Conservation (phyloP, 768 basidiomycete genomes). For the Russula sp. region DNA sequence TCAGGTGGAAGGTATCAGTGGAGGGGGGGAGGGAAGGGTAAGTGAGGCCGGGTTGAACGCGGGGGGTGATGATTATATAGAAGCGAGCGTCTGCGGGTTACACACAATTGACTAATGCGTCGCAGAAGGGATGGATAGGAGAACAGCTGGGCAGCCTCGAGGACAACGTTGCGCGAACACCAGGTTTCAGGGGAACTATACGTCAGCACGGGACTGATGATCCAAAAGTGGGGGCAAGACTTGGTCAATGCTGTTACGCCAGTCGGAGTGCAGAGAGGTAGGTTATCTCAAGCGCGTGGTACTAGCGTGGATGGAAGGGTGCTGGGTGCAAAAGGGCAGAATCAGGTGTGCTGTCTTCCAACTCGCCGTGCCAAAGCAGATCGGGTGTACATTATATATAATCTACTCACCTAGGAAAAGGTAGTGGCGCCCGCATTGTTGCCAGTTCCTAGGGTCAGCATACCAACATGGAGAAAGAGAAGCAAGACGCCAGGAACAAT, state of each 20-base stretch:
- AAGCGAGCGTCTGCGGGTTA: constrained; percentile 3
- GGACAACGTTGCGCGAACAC: constrained; percentile 7
- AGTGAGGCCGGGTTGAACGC: not conserved
- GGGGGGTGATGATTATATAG: constrained; percentile 16
- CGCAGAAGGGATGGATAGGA: constrained; percentile 13
- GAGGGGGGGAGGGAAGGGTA: not conserved
- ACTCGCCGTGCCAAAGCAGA: not conserved
- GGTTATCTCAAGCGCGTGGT: constrained; percentile 9
- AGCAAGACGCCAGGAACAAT: not conserved
- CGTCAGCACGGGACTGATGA: constrained; percentile 18
- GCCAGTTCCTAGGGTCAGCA: not conserved
- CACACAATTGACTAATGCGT: constrained; percentile 7
- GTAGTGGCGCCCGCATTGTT: not conserved
- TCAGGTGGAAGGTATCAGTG: not conserved
- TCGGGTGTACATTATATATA: not conserved
- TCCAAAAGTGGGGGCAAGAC: constrained; percentile 14
- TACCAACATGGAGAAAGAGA: not conserved
- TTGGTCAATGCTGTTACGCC: constrained; percentile 12
- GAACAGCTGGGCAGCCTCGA: constrained; percentile 21
- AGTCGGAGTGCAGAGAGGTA: constrained; percentile 4
- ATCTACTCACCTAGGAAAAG: not conserved
- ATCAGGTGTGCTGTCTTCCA: not conserved
- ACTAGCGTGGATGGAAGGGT: constrained; percentile 14
- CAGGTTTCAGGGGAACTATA: constrained; percentile 13
- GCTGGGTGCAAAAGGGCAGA: constrained; percentile 5